Base-by-base conservation (phyloP, 768 basidiomycete genomes). In the Phlegmacium glaucopus region DNA sequence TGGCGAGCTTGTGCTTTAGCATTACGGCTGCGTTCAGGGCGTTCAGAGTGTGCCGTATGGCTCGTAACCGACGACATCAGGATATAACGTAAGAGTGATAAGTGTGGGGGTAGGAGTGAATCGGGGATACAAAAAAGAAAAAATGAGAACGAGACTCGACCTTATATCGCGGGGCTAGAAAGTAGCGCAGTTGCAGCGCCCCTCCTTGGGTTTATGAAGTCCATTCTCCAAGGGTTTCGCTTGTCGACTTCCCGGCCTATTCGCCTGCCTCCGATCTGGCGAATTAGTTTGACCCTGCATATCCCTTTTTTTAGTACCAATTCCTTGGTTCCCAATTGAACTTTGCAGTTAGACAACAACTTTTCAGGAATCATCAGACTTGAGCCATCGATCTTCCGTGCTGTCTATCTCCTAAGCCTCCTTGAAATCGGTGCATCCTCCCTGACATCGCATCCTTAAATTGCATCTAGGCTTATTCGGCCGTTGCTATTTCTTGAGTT, bases 1-100 rank as follows among this genome's bases (percentile, higher is more conserved):
- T 93, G 90, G 58, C 90, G 75, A 29, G 90, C 90, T 71, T 93
- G 90, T 9, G 90, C 90, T 68, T 84, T 85, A 45, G 86, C 87
- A 72, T 90, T 90, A 74, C 87, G 85, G 77, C 85, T 87, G 57
- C 86, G 83, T 69, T 87, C 86, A 74, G 86, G 86, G 64, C 80
- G 80, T 68, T 86, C 83, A 60, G 73, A 44, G 62, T 71, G 70
- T 66, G 68, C 72, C 70, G 79, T 69, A 72, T 79, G 74, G 62
- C 72, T 69, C 54, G 74, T 73, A 63, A 78, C 70, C 64, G 79
- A 78, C 64, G 81, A 80, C 78, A 82, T 81, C 69, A 74, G 70
- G 32, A 2, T 62, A 72, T 75, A 61, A 77, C 75, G 76, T 78
- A 77, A 75, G 56, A 22, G 22, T 22, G 22, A 34, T 10, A 34